Conservation (phyloP, 2,329 filamentous ascomycete species). For the Colletotrichum spinosum region DNA sequence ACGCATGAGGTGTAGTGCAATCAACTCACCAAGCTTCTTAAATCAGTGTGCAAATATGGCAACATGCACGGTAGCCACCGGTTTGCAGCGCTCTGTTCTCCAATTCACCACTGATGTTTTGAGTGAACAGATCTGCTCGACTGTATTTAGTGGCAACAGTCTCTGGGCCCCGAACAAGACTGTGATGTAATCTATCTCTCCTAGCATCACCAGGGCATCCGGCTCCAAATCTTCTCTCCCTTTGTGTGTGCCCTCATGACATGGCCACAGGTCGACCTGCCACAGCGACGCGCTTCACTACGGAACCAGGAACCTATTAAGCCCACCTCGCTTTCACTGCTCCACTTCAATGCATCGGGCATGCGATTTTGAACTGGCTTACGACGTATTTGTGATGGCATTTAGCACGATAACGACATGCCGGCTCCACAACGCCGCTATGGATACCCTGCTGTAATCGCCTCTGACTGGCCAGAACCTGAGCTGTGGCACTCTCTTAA, state of each 20-base stretch:
- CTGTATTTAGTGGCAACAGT: too few species aligned
- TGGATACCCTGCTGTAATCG: conserved; percentile 17
- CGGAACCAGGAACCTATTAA: neutral
- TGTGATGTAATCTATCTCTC: too few species aligned
- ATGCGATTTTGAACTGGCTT: conserved; percentile 29
- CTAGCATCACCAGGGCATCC: neutral
- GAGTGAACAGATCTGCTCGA: too few species aligned
- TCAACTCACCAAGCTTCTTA: too few species aligned
- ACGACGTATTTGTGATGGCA: conserved; percentile 36
- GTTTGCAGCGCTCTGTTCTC: too few species aligned
- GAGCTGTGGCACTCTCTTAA: conserved; percentile 11
- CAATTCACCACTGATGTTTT: too few species aligned
- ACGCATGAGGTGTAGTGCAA: too few species aligned
- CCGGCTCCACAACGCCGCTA: conserved; percentile 24
- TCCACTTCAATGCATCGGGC: conserved; percentile 29
- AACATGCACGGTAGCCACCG: too few species aligned
- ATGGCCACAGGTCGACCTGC: too few species aligned
- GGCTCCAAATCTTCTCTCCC: neutral
- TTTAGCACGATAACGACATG: conserved; percentile 32
- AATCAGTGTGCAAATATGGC: too few species aligned
- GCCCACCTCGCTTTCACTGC: conserved; percentile 2
- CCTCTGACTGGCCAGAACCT: conserved; percentile 25
- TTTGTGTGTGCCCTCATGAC: too few species aligned
- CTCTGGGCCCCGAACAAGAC: too few species aligned
- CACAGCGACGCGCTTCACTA: neutral